phyloP scores from a whole-genome alignment of 176 grass and related monocot species.

The Aegilops umbellulata region DNA sequence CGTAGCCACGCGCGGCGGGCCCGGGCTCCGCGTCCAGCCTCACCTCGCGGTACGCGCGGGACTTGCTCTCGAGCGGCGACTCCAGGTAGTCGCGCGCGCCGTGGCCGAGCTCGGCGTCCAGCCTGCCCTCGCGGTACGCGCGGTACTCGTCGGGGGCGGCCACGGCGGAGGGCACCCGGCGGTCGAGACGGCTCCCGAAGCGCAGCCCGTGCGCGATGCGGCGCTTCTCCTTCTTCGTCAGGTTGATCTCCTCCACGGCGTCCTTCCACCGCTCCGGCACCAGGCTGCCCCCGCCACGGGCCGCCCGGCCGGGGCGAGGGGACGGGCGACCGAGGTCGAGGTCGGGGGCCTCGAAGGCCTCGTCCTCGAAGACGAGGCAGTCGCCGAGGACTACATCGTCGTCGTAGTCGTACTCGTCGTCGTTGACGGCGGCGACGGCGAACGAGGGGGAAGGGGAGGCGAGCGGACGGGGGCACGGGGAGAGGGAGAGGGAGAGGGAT shows the following conservation, averaged over 20 bases:
- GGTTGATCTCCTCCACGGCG: conserved; percentile 76
- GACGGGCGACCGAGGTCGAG: conserved; percentile 10
- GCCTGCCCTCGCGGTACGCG: conserved; percentile 54
- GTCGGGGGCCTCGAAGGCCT: conserved; percentile 64
- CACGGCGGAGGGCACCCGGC: conserved; percentile 52
- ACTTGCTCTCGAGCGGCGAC: conserved; percentile 15
- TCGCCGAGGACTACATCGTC: conserved; percentile 76
- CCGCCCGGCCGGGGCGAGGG: not conserved
- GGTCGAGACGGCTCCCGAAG: conserved; percentile 74
- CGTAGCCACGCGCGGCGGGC: not conserved
- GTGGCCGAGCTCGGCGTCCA: conserved; percentile 35
- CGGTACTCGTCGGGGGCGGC: conserved; percentile 51
- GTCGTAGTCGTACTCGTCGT: conserved; percentile 26
- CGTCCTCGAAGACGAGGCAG: conserved; percentile 94
- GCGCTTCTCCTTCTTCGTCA: conserved; percentile 97
- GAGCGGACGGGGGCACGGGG: not conserved
- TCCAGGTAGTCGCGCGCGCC: conserved; percentile 33
- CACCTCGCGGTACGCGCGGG: not conserved
- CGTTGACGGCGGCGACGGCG: conserved; percentile 7
- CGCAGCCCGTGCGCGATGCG: conserved; percentile 72
- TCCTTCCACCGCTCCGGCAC: conserved; percentile 81
- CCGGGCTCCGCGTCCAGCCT: not conserved
- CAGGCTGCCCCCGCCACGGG: conserved; percentile 36
- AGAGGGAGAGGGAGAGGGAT: conserved; percentile 13
- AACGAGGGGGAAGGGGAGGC: conserved; percentile 5